These are phyloP conservation scores for Penicillium sp. DNA, from an alignment of 2,329 filamentous ascomycete genomes.

Conservation along the genomic window DNA sequence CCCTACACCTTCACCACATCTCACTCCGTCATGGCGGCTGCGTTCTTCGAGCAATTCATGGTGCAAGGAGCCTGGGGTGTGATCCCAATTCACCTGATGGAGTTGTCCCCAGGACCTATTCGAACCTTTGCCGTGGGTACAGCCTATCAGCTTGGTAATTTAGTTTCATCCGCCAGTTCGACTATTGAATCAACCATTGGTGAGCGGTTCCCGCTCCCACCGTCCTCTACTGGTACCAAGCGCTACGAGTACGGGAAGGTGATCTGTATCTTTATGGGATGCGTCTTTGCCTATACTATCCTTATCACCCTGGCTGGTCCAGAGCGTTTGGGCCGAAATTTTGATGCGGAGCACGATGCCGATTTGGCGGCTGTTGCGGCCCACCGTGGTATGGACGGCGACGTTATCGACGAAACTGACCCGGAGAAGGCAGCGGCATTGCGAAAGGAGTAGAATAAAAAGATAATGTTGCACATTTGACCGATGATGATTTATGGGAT, in stretches of 20 bases:
- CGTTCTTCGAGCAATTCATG: slow-evolving; percentile 81
- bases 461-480: neutral
- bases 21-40: slow-evolving; percentile 69
- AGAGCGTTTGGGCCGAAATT: slow-evolving; percentile 48
- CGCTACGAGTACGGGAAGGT: slow-evolving; percentile 78
- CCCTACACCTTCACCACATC: slow-evolving; percentile 72
- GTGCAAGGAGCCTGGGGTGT: slow-evolving; percentile 77
- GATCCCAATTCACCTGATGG: slow-evolving; percentile 69
- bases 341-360: slow-evolving; percentile 49
- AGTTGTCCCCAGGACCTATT: slow-evolving; percentile 61
- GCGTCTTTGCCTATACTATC: slow-evolving; percentile 68
- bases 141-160: slow-evolving; percentile 64
- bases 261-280: slow-evolving; percentile 89
- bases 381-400: slow-evolving; percentile 27
- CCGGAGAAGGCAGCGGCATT: slow-evolving; percentile 27
- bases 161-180: slow-evolving; percentile 62
- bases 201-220: slow-evolving; percentile 69
- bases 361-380: slow-evolving; percentile 49
- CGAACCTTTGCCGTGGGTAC: slow-evolving; percentile 65
- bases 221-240: slow-evolving; percentile 49
- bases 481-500: neutral
- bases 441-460: slow-evolving; percentile 1
- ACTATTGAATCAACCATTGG: slow-evolving; percentile 77
- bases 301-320: slow-evolving; percentile 50
- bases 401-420: slow-evolving; percentile 16